phyloP scores from a whole-genome alignment of 306 rosid species.

The Elaeagnus macrophylla region DNA sequence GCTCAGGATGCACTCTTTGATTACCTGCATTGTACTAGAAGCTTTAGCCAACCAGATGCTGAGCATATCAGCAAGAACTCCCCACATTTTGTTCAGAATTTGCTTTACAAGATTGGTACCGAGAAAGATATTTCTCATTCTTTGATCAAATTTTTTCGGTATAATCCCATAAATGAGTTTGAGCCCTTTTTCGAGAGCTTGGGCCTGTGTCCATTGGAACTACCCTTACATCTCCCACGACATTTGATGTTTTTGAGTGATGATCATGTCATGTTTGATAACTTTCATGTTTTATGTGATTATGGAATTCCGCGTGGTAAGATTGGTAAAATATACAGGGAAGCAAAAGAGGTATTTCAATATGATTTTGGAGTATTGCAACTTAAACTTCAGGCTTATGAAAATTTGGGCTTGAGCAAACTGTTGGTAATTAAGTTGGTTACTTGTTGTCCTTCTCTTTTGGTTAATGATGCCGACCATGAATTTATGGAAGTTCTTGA shows the following conservation, averaged over 20 bases:
- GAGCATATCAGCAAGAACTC: slow-evolving; percentile 67
- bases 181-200: slow-evolving; percentile 81
- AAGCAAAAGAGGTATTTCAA: slow-evolving; percentile 55
- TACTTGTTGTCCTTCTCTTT: slow-evolving; percentile 56
- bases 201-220: slow-evolving; percentile 45
- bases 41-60: slow-evolving; percentile 47
- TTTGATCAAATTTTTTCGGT: slow-evolving; percentile 39
- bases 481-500: slow-evolving; percentile 42
- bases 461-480: slow-evolving; percentile 37
- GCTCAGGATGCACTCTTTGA: slow-evolving; percentile 45
- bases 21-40: slow-evolving; percentile 55
- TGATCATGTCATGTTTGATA: slow-evolving; percentile 42
- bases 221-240: slow-evolving; percentile 36
- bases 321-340: slow-evolving; percentile 55
- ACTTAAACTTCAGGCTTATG: slow-evolving; percentile 44
- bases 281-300: slow-evolving; percentile 39
- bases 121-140: slow-evolving; percentile 32
- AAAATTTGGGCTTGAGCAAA: slow-evolving; percentile 56
- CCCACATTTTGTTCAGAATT: slow-evolving; percentile 39
- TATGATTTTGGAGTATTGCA: slow-evolving; percentile 35
- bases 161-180: slow-evolving; percentile 69
- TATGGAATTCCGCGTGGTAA: slow-evolving; percentile 54
- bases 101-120: slow-evolving; percentile 29
- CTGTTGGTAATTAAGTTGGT: slow-evolving; percentile 43
- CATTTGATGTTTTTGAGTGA: slow-evolving; percentile 46